Evolutionary conservation across 2,329 filamentous ascomycete genomes (phyloP), one percentile per base, ranked within the genome.

Genomic region (Furcasterigmium furcatum): DNA sequence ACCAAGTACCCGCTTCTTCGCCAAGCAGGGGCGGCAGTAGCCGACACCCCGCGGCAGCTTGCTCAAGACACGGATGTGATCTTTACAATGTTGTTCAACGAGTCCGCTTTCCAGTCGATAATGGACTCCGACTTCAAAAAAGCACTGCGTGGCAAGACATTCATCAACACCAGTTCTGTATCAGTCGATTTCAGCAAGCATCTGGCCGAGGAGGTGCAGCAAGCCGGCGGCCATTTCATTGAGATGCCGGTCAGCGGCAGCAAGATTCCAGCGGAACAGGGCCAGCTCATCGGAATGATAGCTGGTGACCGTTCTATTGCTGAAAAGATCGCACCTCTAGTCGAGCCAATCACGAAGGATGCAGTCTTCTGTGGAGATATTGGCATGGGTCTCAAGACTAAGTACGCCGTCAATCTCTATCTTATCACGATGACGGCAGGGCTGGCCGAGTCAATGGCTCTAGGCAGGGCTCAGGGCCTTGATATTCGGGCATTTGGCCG

Each of bases 191-290:
- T 55, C 34, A 62, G 57, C 44, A 49, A 50, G 10, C 25, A 45
- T 2, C 50, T 64, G 2, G 55, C 52, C 5, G 43, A 51, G 14
- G 44, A 57, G 20, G 52, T 62, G 4, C 38, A 41, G 6, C 21
- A 39, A 3, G 57, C 55, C 4, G 59, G 62, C 1, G 62, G 61
- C 2, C 35, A 55, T 4, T 65, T 58, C 21, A 45, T 65, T 29
- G 62, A 64, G 44, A 64, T 65, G 62, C 62, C 62, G 3, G 62
- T 65, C 25, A 65, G 62, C 41, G 63, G 62, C 7, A 62, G 61
- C 52, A 59, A 58, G 36, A 46, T 61, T 1, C 63, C 62, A 1
- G 63, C 62, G 1, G 62, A 63, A 44, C 51, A 58, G 38, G 62
- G 62, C 3, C 41, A 49, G 16, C 56, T 64, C 9, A 59, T 66